These are phyloP conservation scores for Fragaria vesca DNA, from an alignment of 306 rosid species.

Conservation along the genomic window DNA sequence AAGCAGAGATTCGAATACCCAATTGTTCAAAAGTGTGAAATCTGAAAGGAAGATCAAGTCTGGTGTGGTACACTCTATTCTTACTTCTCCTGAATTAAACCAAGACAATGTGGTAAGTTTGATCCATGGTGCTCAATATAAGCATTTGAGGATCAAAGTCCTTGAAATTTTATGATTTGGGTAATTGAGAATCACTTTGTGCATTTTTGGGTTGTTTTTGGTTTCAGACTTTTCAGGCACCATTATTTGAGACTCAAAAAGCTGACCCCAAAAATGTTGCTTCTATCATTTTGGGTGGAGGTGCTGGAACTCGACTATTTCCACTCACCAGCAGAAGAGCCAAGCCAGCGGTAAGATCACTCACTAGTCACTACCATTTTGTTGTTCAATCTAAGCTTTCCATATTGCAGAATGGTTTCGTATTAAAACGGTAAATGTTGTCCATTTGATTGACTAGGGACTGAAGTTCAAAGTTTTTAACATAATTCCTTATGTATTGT, in stretches of 20 bases:
- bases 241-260: slow-evolving; percentile 40
- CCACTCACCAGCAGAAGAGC: slow-evolving; percentile 92
- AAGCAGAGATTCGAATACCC: slow-evolving; percentile 31
- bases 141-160: neutral
- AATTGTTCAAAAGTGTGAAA: slow-evolving; percentile 31
- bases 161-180: neutral
- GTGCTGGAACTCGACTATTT: slow-evolving; percentile 91
- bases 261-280: slow-evolving; percentile 83
- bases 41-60: slow-evolving; percentile 28
- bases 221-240: slow-evolving; percentile 47
- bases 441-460: neutral
- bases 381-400: slow-evolving; percentile 4
- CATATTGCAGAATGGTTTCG: neutral
- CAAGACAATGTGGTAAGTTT: slow-evolving; percentile 43
- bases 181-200: neutral
- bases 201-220: slow-evolving; percentile 13
- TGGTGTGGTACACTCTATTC: slow-evolving; percentile 40
- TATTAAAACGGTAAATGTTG: neutral
- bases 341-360: slow-evolving; percentile 75
- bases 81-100: slow-evolving; percentile 47
- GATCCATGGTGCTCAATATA: neutral
- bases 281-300: slow-evolving; percentile 88
- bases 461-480: neutral
- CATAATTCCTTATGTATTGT: neutral
- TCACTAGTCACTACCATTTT: neutral